Conservation (phyloP, 106 monocot species). For the Platanthera zijinensis region DNA sequence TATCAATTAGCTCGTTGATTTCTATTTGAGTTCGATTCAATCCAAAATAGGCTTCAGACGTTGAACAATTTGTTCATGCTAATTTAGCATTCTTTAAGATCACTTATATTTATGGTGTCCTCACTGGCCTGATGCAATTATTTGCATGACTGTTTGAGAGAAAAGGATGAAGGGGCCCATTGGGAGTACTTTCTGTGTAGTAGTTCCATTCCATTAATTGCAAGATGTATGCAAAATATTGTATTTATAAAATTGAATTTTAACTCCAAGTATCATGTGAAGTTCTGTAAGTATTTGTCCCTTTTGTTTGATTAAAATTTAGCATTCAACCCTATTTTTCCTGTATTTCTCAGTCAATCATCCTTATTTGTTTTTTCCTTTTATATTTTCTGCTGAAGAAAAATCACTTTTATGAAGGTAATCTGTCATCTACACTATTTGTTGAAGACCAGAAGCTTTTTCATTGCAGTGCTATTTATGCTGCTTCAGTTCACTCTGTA, state of each 20-base stretch:
- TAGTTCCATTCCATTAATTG: not conserved
- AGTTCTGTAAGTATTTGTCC: not conserved
- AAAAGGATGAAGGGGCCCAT: not conserved
- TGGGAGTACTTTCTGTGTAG: not conserved
- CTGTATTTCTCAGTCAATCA: not conserved
- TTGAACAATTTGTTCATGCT: too few species aligned
- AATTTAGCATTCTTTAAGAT: not conserved
- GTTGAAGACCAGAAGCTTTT: constrained; percentile 75
- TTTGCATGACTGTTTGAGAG: too few species aligned
- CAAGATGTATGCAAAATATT: not conserved
- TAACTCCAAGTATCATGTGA: not conserved
- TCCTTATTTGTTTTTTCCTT: not conserved
- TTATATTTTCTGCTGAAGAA: constrained; percentile 1
- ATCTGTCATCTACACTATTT: constrained; percentile 37
- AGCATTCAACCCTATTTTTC: not conserved
- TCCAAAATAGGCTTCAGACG: too few species aligned
- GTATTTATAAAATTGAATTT: not conserved
- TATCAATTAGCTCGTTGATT: too few species aligned
- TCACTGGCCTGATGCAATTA: not conserved
- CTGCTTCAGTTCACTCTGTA: constrained; percentile 70
- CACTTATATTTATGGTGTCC: not conserved
- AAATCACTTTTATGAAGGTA: constrained; percentile 30
- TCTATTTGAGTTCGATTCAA: too few species aligned
- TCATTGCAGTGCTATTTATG: constrained; percentile 85
- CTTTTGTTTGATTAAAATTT: not conserved